Conservation (phyloP, 2,329 filamentous ascomycete species). For the Sphaceloma murrayae region DNA sequence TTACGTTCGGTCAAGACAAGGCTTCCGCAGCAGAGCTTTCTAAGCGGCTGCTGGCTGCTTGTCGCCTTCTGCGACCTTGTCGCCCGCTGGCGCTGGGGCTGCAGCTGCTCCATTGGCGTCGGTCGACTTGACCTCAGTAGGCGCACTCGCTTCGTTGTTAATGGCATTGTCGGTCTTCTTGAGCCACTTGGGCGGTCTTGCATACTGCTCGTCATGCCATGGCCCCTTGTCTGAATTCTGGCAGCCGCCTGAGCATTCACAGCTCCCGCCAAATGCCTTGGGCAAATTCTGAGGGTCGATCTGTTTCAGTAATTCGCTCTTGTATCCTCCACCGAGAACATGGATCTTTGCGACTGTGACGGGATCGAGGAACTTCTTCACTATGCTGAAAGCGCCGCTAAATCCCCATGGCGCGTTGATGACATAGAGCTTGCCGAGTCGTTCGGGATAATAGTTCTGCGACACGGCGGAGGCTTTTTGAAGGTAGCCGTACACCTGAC, state of each 20-base stretch:
- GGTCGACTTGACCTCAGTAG: slow-evolving; percentile 24
- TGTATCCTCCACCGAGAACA: slow-evolving; percentile 71
- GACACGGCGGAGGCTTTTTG: slow-evolving; percentile 76
- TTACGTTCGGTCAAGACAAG: background rate
- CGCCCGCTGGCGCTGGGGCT: slow-evolving; percentile 20
- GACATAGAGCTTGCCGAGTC: slow-evolving; percentile 87
- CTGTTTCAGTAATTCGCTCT: slow-evolving; percentile 74
- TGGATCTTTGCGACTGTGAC: slow-evolving; percentile 96
- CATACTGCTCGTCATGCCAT: slow-evolving; percentile 67
- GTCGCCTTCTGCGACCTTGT: slow-evolving; percentile 19
- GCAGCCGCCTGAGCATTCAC: slow-evolving; percentile 75
- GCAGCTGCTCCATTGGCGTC: slow-evolving; percentile 19
- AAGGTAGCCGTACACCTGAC: slow-evolving; percentile 81
- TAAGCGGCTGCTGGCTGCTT: slow-evolving; percentile 20
- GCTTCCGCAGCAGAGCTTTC: background rate
- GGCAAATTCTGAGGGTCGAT: slow-evolving; percentile 86
- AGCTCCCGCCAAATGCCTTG: slow-evolving; percentile 72
- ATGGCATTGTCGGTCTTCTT: slow-evolving; percentile 29
- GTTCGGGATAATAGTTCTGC: slow-evolving; percentile 98
- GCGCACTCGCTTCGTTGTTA: slow-evolving; percentile 27
- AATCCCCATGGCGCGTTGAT: slow-evolving; percentile 99
- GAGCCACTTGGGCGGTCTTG: slow-evolving; percentile 46
- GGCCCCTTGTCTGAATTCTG: slow-evolving; percentile 80
- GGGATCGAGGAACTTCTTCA: slow-evolving; percentile 93
- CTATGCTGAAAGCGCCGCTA: slow-evolving; percentile 68